Conservation (phyloP, 169 alveolate species). For the Theileria parva region DNA sequence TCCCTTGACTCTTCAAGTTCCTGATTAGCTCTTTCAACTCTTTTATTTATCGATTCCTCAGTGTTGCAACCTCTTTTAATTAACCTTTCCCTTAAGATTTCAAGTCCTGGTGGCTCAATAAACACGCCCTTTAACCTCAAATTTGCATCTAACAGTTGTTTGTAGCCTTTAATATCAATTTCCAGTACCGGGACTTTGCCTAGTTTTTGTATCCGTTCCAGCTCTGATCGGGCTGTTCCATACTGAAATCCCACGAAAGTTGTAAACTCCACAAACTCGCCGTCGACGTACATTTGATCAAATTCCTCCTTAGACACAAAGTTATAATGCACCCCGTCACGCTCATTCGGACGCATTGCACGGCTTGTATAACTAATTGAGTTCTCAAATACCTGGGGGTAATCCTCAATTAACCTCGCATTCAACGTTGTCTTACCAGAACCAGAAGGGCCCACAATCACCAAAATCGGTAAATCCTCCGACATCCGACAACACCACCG, state of each 20-base stretch:
- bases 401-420: slow-evolving; percentile 63
- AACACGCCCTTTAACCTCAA: slow-evolving; percentile 73
- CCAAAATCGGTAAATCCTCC: slow-evolving; percentile 64
- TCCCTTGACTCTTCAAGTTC: slow-evolving; percentile 76
- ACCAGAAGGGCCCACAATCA: slow-evolving; percentile 91
- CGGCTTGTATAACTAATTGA: slow-evolving; percentile 84
- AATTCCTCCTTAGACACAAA: slow-evolving; percentile 81
- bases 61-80: slow-evolving; percentile 83
- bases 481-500: too few relatives aligned
- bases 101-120: slow-evolving; percentile 75
- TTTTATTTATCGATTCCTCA: slow-evolving; percentile 75
- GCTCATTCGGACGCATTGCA: slow-evolving; percentile 80
- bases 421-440: slow-evolving; percentile 89
- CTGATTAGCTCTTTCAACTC: slow-evolving; percentile 79
- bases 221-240: slow-evolving; percentile 81
- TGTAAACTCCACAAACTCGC: slow-evolving; percentile 81
- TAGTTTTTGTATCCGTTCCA: slow-evolving; percentile 66
- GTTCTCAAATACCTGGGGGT: slow-evolving; percentile 70
- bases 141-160: slow-evolving; percentile 61
- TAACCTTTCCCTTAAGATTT: slow-evolving; percentile 78
- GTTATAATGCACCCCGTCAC: slow-evolving; percentile 81
- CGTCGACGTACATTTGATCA: slow-evolving; percentile 69
- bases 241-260: slow-evolving; percentile 82
- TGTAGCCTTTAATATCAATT: slow-evolving; percentile 86
- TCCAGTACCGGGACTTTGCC: slow-evolving; percentile 83